Base-by-base conservation (phyloP, 1,284 basidiomycete species). In the Thelephora terrestris region DNA sequence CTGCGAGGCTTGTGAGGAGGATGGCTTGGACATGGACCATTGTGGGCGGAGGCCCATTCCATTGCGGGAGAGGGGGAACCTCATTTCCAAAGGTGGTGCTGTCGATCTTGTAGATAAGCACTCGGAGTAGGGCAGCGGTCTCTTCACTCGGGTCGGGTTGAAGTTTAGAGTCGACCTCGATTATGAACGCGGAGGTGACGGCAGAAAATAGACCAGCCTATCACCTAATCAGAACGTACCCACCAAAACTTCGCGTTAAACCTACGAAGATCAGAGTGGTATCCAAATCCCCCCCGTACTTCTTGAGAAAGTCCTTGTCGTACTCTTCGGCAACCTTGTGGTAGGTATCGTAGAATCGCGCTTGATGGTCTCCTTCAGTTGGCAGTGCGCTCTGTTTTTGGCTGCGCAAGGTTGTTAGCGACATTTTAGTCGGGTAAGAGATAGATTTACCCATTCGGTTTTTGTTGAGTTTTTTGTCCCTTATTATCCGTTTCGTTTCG, bases 151-250 rank as follows among this genome's bases (percentile, higher is more conserved):
- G n/a, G n/a, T n/a, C n/a, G n/a, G n/a, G n/a, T n/a, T 21, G 49
- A 27, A 14, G 34, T 25, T 4, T 21, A 24, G 42, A 52, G 23
- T 42, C 34, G 18, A 5, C 38, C 44, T 29, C 44, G 49, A n/a
- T 45, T 34, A 14, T 50, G 45, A n/a, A 50, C 42, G 4, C 46
- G 25, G 36, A 52, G 50, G 49, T 21, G 10, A 52, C 48, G 10
- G 51, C 49, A 5, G 51, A 52, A 35, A 52, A 50, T 2, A 52
- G 45, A 29, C 51, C 51, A 37, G 35, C 35, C 35, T 37, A 37
- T 4, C 16, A 5, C 29, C 16, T 4, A 6, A 4, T 25, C 35
- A 1, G 16, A 29, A 3, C 17, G 17, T 20, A 43, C 9, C 23
- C 20, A 16, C 17, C 10, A 18, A 16, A 23, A 14, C 4, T 17